phyloP scores from a whole-genome alignment of 1,284 basidiomycete genomes.

The Heterobasidion annosum region DNA sequence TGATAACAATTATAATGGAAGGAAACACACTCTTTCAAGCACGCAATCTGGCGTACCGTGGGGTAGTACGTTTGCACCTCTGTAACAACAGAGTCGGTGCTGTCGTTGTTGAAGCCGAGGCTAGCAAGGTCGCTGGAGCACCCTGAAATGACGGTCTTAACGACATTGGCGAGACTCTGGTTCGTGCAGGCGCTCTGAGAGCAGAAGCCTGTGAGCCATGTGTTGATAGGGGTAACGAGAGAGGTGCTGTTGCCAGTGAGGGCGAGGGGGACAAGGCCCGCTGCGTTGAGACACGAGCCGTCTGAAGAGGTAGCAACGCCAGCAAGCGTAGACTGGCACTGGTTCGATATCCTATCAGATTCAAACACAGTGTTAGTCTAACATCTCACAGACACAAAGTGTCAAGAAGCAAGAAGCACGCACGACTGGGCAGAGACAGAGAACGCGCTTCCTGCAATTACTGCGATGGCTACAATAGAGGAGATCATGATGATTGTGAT shows the following conservation, averaged over 20 bases:
- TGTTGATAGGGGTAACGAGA: constrained; percentile 41
- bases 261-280: constrained; percentile 34
- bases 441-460: constrained; percentile 27
- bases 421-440: constrained; percentile 37
- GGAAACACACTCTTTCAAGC: constrained; percentile 45
- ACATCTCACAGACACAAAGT: neutral
- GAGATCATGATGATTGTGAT: constrained; percentile 16
- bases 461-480: constrained; percentile 16
- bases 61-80: constrained; percentile 40
- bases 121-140: constrained; percentile 38
- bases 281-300: constrained; percentile 43
- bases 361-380: too few relatives aligned
- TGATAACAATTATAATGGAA: neutral
- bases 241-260: constrained; percentile 30
- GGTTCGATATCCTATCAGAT: constrained; percentile 23
- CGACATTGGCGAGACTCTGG: constrained; percentile 36
- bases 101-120: constrained; percentile 19
- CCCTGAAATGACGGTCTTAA: constrained; percentile 37
- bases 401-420: constrained; percentile 12
- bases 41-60: constrained; percentile 36
- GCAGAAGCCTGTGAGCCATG: constrained; percentile 52
- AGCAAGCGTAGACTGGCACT: constrained; percentile 25
- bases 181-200: constrained; percentile 46
- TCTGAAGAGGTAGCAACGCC: constrained; percentile 34
- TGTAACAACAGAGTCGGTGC: constrained; percentile 22